Percentiles rank a stretch among this genome's conserved stretches.
Evolutionary conservation across 495 filamentous ascomycete species (phyloP).

Genomic region (Lophium mytilinum): DNA sequence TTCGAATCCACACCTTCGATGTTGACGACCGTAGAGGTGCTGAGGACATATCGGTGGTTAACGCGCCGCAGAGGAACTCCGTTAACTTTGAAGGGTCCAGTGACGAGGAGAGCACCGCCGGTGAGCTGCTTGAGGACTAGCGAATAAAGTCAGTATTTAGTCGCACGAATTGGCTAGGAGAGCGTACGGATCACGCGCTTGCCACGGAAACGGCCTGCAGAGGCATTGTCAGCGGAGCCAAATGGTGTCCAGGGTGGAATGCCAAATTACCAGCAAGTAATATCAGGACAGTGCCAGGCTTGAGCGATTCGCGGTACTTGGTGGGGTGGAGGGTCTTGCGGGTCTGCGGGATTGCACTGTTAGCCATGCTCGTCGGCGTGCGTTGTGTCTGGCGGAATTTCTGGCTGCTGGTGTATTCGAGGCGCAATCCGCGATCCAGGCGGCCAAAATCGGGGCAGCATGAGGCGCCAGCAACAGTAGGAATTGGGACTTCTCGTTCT

Average conservation of each 20-base stretch:
- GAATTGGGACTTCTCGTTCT: too few relatives aligned
- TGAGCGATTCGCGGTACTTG: conserved; percentile 74
- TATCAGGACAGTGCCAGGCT: conserved; percentile 91
- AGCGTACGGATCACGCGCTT: conserved; percentile 83
- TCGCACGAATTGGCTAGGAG: neutral
- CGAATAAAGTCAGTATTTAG: neutral
- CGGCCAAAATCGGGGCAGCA: neutral
- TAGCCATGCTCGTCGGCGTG: conserved; percentile 1
- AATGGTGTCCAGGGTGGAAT: too few relatives aligned
- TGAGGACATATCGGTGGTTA: conserved; percentile 98
- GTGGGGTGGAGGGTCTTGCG: conserved; percentile 87
- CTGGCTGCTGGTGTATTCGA: neutral
- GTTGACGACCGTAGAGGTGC: conserved; percentile 85
- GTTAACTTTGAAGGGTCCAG: conserved; percentile 99
- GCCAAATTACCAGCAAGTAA: conserved; percentile 69
- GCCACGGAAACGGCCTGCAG: conserved; percentile 75
- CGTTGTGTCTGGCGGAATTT: neutral
- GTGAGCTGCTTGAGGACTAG: conserved; percentile 75
- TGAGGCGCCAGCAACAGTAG: too few relatives aligned
- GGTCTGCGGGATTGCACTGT: conserved; percentile 47
- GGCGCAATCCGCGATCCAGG: conserved; percentile 1
- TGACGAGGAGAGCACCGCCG: conserved; percentile 96
- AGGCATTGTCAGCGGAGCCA: too few relatives aligned
- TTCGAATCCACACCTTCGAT: conserved; percentile 71
- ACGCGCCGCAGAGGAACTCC: conserved; percentile 96